A percentile compares a stretch with the other conserved stretches of the same genome.
phyloP scores from a whole-genome alignment of 2,329 filamentous ascomycete species.

The Aspergillus spinulosporus region DNA sequence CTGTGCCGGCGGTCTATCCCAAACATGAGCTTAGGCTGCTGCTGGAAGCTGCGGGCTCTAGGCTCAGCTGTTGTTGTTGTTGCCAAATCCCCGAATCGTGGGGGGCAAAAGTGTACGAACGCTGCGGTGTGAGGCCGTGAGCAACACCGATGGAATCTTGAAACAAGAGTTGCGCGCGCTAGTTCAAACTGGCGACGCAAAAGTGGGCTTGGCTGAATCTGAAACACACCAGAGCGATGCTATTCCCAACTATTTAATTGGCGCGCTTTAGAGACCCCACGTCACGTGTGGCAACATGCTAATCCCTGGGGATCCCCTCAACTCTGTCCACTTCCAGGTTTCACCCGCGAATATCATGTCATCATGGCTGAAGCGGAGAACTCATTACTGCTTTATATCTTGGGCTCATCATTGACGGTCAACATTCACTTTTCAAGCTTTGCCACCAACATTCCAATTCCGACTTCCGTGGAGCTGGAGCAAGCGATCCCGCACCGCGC shows the following conservation, averaged over 20 bases:
- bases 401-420: not conserved
- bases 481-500: not conserved
- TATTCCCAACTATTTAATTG: constrained; percentile 24
- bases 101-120: not conserved
- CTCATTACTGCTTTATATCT: not conserved
- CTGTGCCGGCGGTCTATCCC: constrained; percentile 5
- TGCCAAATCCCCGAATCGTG: not conserved
- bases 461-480: not conserved
- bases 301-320: not conserved
- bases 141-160: constrained; percentile 1
- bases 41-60: constrained; percentile 6
- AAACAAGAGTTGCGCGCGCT: constrained; percentile 18
- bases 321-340: not conserved
- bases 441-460: not conserved
- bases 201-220: constrained; percentile 21
- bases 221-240: constrained; percentile 32
- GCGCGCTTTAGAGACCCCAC: constrained; percentile 2
- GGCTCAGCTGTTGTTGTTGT: not conserved
- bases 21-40: constrained; percentile 2
- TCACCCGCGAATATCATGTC: constrained; percentile 3
- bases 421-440: not conserved
- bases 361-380: constrained; percentile 8
- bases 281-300: constrained; percentile 14
- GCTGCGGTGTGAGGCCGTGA: not conserved
- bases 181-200: constrained; percentile 15